A percentile compares a stretch with the other conserved stretches of the same genome.
phyloP scores from a whole-genome alignment of 1,284 basidiomycete genomes.

The Cystobasidium pallidum region DNA sequence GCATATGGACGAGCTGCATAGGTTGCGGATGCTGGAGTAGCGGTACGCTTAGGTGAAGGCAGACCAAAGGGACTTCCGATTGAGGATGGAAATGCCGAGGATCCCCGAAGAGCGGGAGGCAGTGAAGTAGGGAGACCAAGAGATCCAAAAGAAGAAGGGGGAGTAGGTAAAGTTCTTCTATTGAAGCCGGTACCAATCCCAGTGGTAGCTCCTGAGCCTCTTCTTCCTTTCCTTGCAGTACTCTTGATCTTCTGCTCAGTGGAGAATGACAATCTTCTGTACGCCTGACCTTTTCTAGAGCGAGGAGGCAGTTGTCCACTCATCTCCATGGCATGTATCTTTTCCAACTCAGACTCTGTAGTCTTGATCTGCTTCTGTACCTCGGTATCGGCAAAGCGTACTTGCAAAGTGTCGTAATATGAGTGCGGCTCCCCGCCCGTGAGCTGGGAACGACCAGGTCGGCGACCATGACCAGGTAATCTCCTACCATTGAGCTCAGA shows the following conservation, averaged over 20 bases:
- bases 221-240: neutral
- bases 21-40: neutral
- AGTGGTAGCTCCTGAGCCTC: neutral
- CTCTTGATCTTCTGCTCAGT: conserved; percentile 20
- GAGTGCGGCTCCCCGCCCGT: neutral
- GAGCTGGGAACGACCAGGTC: conserved; percentile 2
- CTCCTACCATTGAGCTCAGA: conserved; percentile 37
- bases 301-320: conserved; percentile 1
- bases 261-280: conserved; percentile 7
- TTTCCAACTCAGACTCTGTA: conserved; percentile 4
- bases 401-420: conserved; percentile 32
- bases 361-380: conserved; percentile 32
- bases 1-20: conserved; percentile 1
- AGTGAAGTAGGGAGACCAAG: neutral
- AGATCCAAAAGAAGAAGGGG: neutral
- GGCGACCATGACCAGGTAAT: conserved; percentile 7
- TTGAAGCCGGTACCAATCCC: neutral
- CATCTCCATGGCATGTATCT: conserved; percentile 5
- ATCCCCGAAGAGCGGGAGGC: neutral
- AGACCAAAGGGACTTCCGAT: neutral
- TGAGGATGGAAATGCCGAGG: neutral
- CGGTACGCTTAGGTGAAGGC: neutral
- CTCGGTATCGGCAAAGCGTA: conserved; percentile 42
- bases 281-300: conserved; percentile 21
- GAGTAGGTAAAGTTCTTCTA: neutral